Base-by-base conservation (phyloP, 106 monocot genomes). In the Acanthochlamys bracteata region DNA sequence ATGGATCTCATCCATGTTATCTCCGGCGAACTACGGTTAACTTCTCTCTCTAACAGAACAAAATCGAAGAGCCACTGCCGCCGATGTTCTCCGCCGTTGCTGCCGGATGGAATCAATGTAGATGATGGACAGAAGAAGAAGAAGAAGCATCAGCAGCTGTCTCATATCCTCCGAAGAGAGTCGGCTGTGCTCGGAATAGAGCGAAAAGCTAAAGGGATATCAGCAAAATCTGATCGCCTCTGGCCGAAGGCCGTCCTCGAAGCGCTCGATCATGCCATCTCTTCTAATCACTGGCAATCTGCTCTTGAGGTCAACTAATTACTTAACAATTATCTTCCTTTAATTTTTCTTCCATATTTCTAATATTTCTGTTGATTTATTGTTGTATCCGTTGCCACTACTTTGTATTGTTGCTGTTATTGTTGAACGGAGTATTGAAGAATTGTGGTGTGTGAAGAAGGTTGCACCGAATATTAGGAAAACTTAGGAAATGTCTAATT, bases 181-280 rank as follows among this genome's bases (percentile, higher is more conserved):
- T 80, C 89, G 16, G 89, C 89, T 20, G 72, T 82, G 40, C 67
- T 70, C 4, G 73, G 75, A 6, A 66, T 89, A 63, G 78, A 67
- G 53, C 83, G 80, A 39, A 84, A 81, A 69, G 71, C 53, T 6
- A 11, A 19, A 16, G 53, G 76, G 40, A 46, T 33, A 9, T 59
- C 75, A 17, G 46, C 60, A 39, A 73, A 65, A 43, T 71, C 59
- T 58, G 57, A 52, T 25, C 27, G 67, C 24, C 77, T 89, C 46
- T 90, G 86, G 90, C 90, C 90, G 43, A 76, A 78, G 22, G 79
- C 95, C 11, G 87, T 95, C 41, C 74, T 95, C 33, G 84, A 82
- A 71, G 84, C 95, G 7, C 73, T 95, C 63, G 95, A 95, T 49
- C 77, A 78, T 24, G 75, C 95, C 61, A 76, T 95, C 22, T 27